These are phyloP conservation scores for Neltuma alba DNA, from an alignment of 306 rosid genomes.

Conservation along the genomic window DNA sequence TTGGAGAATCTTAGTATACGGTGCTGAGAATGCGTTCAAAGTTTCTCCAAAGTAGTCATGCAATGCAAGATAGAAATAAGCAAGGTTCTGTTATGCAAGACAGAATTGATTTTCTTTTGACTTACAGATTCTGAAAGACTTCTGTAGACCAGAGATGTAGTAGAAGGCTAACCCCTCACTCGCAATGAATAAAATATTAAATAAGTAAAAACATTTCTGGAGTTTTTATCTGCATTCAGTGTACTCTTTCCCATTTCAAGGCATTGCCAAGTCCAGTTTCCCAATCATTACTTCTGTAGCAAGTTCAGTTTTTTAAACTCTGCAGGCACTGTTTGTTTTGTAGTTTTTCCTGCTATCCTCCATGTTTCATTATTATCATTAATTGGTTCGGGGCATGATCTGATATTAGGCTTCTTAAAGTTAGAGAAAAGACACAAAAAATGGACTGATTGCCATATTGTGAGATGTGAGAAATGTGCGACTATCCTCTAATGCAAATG, in stretches of 20 bases:
- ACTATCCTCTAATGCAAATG: not conserved
- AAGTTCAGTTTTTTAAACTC: not conserved
- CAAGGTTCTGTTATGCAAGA: not conserved
- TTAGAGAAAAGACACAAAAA: not conserved
- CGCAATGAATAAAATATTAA: no score
- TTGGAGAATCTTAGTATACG: not conserved
- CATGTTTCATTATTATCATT: not conserved
- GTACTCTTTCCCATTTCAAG: not conserved
- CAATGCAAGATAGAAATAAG: not conserved
- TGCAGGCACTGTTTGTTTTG: not conserved
- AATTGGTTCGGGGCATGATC: not conserved
- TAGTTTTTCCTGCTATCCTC: not conserved
- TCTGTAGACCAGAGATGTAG: not conserved
- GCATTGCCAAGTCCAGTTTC: not conserved
- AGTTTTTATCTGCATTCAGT: not conserved
- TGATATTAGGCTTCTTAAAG: not conserved
- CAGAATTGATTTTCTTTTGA: not conserved
- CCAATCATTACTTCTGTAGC: not conserved
- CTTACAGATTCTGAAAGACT: not conserved
- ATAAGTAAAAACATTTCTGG: not conserved
- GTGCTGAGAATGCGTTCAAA: not conserved
- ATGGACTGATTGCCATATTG: not conserved
- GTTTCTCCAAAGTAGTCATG: not conserved
- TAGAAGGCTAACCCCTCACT: not conserved
- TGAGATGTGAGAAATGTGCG: not conserved